Base-by-base conservation (phyloP, 768 basidiomycete genomes). In the Lentinula lateritia region DNA sequence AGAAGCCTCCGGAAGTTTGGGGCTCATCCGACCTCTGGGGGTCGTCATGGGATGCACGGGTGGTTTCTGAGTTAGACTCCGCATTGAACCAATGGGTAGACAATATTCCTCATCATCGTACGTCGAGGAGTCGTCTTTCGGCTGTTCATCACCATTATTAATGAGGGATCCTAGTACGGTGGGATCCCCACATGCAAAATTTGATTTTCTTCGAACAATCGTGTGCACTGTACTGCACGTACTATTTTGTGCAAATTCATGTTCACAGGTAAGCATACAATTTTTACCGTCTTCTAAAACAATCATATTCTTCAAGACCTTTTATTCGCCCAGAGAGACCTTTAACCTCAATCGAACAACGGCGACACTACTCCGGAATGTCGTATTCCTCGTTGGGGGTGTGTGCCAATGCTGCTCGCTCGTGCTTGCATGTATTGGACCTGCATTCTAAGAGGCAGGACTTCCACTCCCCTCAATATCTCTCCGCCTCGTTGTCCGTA, bases 51-150 rank as follows among this genome's bases (percentile, higher is more conserved):
- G 41, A 60, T 32, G 38, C 39, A 16, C 39, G 36, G 20, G 59
- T 52, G 12, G 59, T 60, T 35, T 10, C 35, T 6, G 50, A 60
- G 34, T 41, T 87, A 12, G 85, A 87, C 69, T 81, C 81, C 7
- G 78, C 79, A 2, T 66, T 87, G 38, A 86, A 84, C 61, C 73
- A 77, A n/a, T 87, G 86, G 86, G 74, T 81, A 1, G 80, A 84
- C 52, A 67, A 75, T 6, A 75, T 86, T 5, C 84, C 84, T 5
- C 66, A 71, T 67, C 71, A 74, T 42, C 52, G 72, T 74, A 32
- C 8, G 67, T 61, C 66, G 73, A 18, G 6, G 3, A 39, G 5
- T 50, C 23, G 35, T 10, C 23, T 39, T 64, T 43, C 5, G 4
- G 5, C 8, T 23, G 20, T 16, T 45, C 64, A 41, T 8, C 20